Conservation (phyloP, 768 basidiomycete species). For the Clathrus columnatus region DNA sequence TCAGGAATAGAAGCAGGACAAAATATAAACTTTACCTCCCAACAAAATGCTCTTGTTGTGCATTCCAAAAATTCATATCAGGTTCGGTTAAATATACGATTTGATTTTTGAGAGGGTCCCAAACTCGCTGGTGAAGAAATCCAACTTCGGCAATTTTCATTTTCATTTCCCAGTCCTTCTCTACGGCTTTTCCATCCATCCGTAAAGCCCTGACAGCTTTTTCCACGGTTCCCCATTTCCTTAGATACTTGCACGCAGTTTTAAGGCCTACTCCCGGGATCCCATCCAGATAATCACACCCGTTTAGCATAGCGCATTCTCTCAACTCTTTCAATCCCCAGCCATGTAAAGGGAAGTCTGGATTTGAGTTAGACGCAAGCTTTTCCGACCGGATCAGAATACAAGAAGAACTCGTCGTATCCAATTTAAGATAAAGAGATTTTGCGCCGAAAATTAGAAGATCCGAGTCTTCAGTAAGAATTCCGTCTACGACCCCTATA, state of each 20-base stretch:
- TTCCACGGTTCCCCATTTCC: slow-evolving; percentile 80
- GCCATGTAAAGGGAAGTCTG: slow-evolving; percentile 68
- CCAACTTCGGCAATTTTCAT: slow-evolving; percentile 84
- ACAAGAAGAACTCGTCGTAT: slow-evolving; percentile 55
- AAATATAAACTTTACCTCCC: slow-evolving; percentile 43
- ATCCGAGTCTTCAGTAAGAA: slow-evolving; percentile 97
- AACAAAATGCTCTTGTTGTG: slow-evolving; percentile 61
- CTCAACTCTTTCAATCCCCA: slow-evolving; percentile 91
- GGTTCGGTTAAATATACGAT: slow-evolving; percentile 68
- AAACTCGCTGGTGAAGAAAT: slow-evolving; percentile 90
- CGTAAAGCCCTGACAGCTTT: slow-evolving; percentile 68
- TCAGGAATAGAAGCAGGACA: neutral
- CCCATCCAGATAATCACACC: slow-evolving; percentile 88
- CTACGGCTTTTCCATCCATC: slow-evolving; percentile 78
- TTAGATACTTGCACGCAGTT: slow-evolving; percentile 76
- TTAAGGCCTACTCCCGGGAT: slow-evolving; percentile 90
- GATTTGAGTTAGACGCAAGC: slow-evolving; percentile 50
- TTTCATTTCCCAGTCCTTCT: slow-evolving; percentile 60
- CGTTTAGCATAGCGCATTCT: slow-evolving; percentile 87
- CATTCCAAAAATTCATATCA: slow-evolving; percentile 43
- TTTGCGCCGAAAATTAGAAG: slow-evolving; percentile 95
- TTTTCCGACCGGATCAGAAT: slow-evolving; percentile 56
- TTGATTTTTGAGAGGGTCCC: slow-evolving; percentile 55
- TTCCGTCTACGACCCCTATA: slow-evolving; percentile 72
- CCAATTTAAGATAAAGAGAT: slow-evolving; percentile 90